Percentiles rank a stretch among this genome's conserved stretches.
Evolutionary conservation across 352 stramenopile species (phyloP).

Genomic region (Pilasporangium apinafurcum): DNA sequence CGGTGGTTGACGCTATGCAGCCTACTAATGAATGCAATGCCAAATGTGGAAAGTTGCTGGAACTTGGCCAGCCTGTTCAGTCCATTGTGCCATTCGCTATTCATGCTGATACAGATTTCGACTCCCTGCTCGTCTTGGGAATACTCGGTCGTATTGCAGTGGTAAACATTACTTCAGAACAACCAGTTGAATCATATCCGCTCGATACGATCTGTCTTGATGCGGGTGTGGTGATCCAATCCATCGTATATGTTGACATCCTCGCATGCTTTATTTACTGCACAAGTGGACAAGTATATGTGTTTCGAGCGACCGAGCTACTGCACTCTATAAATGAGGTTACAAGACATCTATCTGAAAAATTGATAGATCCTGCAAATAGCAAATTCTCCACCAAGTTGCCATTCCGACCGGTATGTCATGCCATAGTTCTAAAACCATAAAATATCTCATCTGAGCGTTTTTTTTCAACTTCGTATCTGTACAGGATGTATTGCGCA

Average conservation of each 20-base stretch:
- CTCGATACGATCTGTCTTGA: neutral
- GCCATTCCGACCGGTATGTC: conserved; percentile 16
- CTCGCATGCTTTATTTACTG: conserved; percentile 28
- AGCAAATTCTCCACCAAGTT: conserved; percentile 16
- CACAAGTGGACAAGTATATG: conserved; percentile 13
- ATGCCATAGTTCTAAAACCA: neutral
- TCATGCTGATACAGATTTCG: too few relatives aligned
- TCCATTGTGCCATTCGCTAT: conserved; percentile 8
- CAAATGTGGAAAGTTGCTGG: conserved; percentile 1
- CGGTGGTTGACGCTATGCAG: neutral
- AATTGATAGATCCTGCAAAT: neutral
- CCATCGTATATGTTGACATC: conserved; percentile 20
- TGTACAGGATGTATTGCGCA: conserved; percentile 19
- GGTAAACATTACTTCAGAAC: neutral
- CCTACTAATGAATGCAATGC: neutral
- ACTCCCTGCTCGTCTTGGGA: too few relatives aligned
- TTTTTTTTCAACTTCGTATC: neutral
- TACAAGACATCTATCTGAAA: neutral
- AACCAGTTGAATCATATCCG: neutral
- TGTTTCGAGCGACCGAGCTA: conserved; percentile 10
- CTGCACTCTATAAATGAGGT: neutral
- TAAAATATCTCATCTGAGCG: too few relatives aligned
- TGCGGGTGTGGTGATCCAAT: conserved; percentile 22
- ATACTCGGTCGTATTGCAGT: neutral
- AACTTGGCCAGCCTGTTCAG: conserved; percentile 6